Base-by-base conservation (phyloP, 1,284 basidiomycete genomes). In the Earliella scabrosa region DNA sequence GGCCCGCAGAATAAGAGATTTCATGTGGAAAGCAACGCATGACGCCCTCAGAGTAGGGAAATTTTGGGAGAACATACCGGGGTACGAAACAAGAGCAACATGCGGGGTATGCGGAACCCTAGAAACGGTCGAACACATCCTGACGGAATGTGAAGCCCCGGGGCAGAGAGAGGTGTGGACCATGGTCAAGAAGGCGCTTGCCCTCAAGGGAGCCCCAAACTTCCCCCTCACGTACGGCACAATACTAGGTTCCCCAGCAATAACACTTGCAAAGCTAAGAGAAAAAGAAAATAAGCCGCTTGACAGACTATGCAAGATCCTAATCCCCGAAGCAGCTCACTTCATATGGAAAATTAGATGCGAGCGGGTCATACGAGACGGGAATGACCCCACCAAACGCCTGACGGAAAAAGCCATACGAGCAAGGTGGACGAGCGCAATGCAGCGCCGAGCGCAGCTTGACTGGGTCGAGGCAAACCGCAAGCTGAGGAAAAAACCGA, bases 31-130 rank as follows among this genome's bases (percentile, higher is more conserved):
- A 21, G 31, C 54, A 1, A 23, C 59, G 3, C 66, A 68, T 29
- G 54, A 44, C 8, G 63, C 60, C 2, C 61, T 64, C 21, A 58
- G 58, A 14, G 39, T 62, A 0, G 65, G 66, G 1, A 32, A 47
- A 0, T 63, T 59, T 54, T 71, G 67, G 69, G 16, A 47, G 1
- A 45, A 56, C 16, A 65, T 66, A 5, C 55, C 56, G 4, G 56
- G 31, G 0, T 63, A 52, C 26, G 66, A 69, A 45, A 27, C 63
- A 1, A 29, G 64, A 18, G 63, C 43, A 4, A 38, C 26, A 6
- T 70, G 68, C 26, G 3, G 23, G 45, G 13, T 13, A 3, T 34
- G 32, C 32, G 32, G 32, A 10, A 10, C n/a, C 3, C 3, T 10
- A 10, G 32, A 34, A 10, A 13, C 32, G 3, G 29, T n/a, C 29